These are phyloP conservation scores for Coprinopsis sp. DNA, from an alignment of 768 basidiomycete species.

Conservation along the genomic window DNA sequence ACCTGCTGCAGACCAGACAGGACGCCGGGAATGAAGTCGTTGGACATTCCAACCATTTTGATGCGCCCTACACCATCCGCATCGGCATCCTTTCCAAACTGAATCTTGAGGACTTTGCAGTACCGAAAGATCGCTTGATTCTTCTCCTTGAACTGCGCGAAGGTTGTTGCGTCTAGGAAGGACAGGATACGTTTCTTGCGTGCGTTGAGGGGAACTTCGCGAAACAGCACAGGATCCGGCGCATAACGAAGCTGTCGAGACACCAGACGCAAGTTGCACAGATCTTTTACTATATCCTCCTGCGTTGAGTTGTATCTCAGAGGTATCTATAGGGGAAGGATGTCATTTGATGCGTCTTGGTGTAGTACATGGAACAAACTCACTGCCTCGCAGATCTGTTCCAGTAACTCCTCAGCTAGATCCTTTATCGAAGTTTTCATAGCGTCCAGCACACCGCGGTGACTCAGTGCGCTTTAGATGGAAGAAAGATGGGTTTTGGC, in stretches of 20 bases:
- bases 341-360: background rate
- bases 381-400: constrained; percentile 1
- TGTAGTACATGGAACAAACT: background rate
- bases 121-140: background rate
- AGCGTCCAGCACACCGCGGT: background rate
- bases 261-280: background rate
- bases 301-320: background rate
- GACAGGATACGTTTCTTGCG: constrained; percentile 3
- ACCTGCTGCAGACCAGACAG: background rate
- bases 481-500: no score
- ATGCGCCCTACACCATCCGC: background rate
- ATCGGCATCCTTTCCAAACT: background rate
- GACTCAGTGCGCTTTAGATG: no score
- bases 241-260: background rate
- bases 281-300: background rate
- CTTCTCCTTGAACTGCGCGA: background rate
- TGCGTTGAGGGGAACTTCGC: constrained; percentile 2
- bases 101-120: constrained; percentile 2
- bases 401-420: constrained; percentile 1
- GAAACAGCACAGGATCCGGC: background rate
- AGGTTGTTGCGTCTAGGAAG: background rate
- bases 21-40: background rate
- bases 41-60: constrained; percentile 7
- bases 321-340: background rate
- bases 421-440: constrained; percentile 3